Conservation (phyloP, 2,329 filamentous ascomycete species). For the Penicillium sp. region DNA sequence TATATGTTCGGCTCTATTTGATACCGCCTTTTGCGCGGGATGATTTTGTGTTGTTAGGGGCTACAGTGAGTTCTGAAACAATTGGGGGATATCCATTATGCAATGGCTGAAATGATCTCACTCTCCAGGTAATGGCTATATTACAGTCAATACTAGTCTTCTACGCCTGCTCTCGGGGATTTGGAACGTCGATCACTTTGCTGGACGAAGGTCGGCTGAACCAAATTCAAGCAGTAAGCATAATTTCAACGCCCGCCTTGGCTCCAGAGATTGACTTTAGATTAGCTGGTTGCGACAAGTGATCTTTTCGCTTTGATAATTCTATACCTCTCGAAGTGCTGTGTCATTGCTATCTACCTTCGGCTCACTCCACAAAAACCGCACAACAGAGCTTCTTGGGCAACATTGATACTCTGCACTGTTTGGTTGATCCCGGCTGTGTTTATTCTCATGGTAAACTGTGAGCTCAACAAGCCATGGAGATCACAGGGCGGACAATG, state of each 20-base stretch:
- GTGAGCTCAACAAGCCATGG: constrained; percentile 46
- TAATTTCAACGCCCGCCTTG: neutral
- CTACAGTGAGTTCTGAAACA: constrained; percentile 31
- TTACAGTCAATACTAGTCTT: constrained; percentile 39
- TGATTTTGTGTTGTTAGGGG: constrained; percentile 37
- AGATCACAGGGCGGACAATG: constrained; percentile 29
- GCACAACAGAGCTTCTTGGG: constrained; percentile 43
- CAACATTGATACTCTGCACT: constrained; percentile 41
- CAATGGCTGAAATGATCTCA: neutral
- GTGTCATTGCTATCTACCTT: constrained; percentile 49
- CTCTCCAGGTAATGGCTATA: constrained; percentile 31
- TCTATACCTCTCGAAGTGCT: constrained; percentile 44
- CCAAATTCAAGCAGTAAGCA: constrained; percentile 34
- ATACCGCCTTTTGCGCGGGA: constrained; percentile 38
- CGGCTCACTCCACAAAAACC: constrained; percentile 50
- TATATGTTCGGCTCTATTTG: constrained; percentile 42
- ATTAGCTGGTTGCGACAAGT: constrained; percentile 37
- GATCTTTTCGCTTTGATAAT: constrained; percentile 51
- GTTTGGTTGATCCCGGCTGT: constrained; percentile 46
- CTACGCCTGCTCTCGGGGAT: constrained; percentile 34
- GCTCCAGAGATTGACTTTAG: constrained; percentile 1
- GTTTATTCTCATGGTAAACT: constrained; percentile 47
- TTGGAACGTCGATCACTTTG: constrained; percentile 39
- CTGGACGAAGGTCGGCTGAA: constrained; percentile 26
- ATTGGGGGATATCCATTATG: neutral